Evolutionary conservation across 2,329 filamentous ascomycete species (phyloP).

Genomic region (Thermothelomyces thermophilus): DNA sequence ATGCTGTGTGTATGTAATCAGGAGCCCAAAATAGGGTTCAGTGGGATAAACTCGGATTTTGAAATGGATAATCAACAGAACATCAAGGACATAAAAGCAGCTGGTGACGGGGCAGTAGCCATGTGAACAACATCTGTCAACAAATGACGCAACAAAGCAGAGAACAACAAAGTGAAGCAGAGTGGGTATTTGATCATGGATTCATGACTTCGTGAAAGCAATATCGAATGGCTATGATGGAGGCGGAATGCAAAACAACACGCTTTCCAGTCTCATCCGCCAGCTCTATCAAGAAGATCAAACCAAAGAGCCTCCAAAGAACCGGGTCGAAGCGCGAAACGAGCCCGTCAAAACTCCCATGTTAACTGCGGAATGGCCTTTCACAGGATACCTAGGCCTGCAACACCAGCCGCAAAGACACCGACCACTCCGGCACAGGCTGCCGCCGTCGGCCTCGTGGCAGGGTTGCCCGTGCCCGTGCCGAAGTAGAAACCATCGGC

Average conservation of each 20-base stretch:
- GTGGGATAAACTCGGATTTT: not conserved
- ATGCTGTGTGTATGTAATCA: conserved; percentile 1
- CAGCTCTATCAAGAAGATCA: no score
- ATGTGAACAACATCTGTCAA: no score
- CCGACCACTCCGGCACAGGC: conserved; percentile 24
- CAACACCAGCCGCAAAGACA: conserved; percentile 22
- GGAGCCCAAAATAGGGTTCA: not conserved
- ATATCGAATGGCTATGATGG: no score
- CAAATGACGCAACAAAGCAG: not conserved
- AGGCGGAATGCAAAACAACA: not conserved
- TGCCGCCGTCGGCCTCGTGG: conserved; percentile 24
- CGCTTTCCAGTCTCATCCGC: not conserved
- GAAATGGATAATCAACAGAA: not conserved
- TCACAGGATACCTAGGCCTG: conserved; percentile 16
- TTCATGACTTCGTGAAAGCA: not conserved
- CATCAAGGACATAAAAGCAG: no score
- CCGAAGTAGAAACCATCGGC: conserved; percentile 25
- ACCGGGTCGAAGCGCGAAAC: no score
- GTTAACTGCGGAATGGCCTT: not conserved
- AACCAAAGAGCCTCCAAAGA: no score
- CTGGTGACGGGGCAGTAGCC: no score
- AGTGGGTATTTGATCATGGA: conserved; percentile 6
- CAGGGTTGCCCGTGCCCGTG: conserved; percentile 23
- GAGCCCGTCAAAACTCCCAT: no score
- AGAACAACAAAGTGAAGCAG: not conserved